Conservation (phyloP, 208 protist genomes). For the Crithidia thermophila region DNA sequence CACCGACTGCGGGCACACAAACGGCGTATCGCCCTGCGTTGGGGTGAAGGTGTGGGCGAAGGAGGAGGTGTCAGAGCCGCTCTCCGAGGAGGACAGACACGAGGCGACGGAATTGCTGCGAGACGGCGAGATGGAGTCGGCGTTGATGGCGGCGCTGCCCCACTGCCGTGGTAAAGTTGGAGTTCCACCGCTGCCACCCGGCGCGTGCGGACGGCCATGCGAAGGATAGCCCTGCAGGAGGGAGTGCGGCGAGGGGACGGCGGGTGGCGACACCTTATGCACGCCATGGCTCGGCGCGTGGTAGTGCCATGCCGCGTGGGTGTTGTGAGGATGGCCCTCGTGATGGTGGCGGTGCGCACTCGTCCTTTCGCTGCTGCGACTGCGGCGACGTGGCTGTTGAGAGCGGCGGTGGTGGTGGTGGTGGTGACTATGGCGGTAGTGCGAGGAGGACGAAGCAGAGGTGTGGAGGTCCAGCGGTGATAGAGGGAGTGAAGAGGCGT, state of each 20-base stretch:
- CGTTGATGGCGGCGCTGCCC: neutral
- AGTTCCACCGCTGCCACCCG: too few relatives aligned
- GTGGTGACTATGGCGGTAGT: too few relatives aligned
- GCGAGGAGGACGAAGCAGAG: too few relatives aligned
- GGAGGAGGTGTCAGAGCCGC: neutral
- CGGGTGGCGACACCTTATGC: neutral
- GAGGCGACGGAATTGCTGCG: constrained; percentile 7
- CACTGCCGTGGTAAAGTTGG: neutral
- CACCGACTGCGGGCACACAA: neutral
- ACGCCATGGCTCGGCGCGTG: neutral
- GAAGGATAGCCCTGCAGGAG: too few relatives aligned
- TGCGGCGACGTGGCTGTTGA: neutral
- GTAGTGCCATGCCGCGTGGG: neutral
- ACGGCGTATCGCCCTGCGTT: neutral
- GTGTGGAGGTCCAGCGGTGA: neutral
- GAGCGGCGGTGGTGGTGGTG: neutral
- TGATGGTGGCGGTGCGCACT: too few relatives aligned
- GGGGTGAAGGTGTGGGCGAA: neutral
- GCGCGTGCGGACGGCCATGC: too few relatives aligned
- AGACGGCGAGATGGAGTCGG: neutral
- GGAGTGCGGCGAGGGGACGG: neutral
- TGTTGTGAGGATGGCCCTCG: neutral
- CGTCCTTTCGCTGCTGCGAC: neutral
- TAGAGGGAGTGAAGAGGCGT: neutral
- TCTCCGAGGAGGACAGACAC: neutral